Evolutionary conservation across 352 stramenopile species (phyloP).

Genomic region (Globisporangium ultimum): DNA sequence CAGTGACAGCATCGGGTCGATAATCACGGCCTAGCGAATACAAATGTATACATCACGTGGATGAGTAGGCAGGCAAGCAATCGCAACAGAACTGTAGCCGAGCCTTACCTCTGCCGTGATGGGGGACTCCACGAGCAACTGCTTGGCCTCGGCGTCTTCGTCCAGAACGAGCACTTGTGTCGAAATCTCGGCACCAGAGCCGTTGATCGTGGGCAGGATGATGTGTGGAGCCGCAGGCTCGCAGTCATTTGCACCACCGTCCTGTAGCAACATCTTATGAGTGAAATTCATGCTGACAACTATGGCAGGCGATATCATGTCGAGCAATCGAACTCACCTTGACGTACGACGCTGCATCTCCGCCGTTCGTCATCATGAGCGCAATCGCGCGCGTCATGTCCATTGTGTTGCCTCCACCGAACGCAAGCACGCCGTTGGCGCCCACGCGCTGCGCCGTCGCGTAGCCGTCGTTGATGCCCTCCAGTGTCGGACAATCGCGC

Average conservation of each 20-base stretch:
- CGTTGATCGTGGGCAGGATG: constrained; percentile 59
- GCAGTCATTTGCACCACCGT: constrained; percentile 11
- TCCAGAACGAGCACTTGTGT: constrained; percentile 55
- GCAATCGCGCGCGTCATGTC: constrained; percentile 60
- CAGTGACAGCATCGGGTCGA: constrained; percentile 64
- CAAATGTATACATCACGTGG: neutral
- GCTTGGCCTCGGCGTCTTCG: constrained; percentile 59
- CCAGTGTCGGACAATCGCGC: constrained; percentile 59
- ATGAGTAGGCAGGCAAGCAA: neutral
- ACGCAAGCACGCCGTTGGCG: constrained; percentile 63
- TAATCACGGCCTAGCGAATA: constrained; percentile 42
- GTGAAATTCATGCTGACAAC: neutral
- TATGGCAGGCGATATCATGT: neutral
- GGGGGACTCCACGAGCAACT: constrained; percentile 31
- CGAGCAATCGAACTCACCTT: constrained; percentile 1
- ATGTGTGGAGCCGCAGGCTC: constrained; percentile 34
- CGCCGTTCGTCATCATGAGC: constrained; percentile 45
- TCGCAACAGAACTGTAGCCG: neutral
- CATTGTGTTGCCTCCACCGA: constrained; percentile 62
- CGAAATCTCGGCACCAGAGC: constrained; percentile 50
- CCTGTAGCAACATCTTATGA: neutral
- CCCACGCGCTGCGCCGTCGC: constrained; percentile 57
- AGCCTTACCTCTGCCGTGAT: constrained; percentile 42
- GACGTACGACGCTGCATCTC: constrained; percentile 30
- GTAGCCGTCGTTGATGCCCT: constrained; percentile 47